Evolutionary conservation across 73 alveolate species (phyloP).

Genomic region (Tetrahymena thermophila): DNA sequence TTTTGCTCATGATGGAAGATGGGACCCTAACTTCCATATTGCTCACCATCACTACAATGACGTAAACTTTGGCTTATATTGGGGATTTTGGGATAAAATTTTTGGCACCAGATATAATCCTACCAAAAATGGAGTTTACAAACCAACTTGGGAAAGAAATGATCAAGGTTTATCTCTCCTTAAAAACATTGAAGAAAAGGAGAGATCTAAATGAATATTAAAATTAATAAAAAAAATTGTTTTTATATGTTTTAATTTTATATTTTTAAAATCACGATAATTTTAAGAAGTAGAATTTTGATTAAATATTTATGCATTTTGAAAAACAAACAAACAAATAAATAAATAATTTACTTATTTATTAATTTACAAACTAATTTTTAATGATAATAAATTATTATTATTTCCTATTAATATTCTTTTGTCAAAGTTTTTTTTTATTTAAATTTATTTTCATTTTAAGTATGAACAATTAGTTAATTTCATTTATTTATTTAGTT

Average conservation of each 20-base stretch:
- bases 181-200: neutral
- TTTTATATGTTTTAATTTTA: neutral
- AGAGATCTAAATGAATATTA: neutral
- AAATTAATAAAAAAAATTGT: neutral
- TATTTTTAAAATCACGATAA: too few relatives aligned
- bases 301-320: too few relatives aligned
- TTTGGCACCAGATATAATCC: slow-evolving; percentile 12
- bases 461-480: too few relatives aligned
- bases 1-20: slow-evolving; percentile 47
- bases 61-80: slow-evolving; percentile 21
- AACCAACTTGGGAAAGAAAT: neutral
- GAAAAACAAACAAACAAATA: too few relatives aligned
- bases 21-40: slow-evolving; percentile 43
- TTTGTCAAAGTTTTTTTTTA: too few relatives aligned
- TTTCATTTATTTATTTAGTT: too few relatives aligned
- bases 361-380: too few relatives aligned
- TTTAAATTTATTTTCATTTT: too few relatives aligned
- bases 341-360: too few relatives aligned
- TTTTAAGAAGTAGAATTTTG: too few relatives aligned
- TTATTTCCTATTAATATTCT: too few relatives aligned
- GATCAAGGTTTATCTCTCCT: neutral
- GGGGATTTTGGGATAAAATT: slow-evolving; percentile 41
- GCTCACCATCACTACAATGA: slow-evolving; percentile 36
- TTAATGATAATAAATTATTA: too few relatives aligned
- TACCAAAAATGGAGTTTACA: neutral